phyloP scores from a whole-genome alignment of 108 stramenopile species.

The Fragilariopsis cylindrus region DNA sequence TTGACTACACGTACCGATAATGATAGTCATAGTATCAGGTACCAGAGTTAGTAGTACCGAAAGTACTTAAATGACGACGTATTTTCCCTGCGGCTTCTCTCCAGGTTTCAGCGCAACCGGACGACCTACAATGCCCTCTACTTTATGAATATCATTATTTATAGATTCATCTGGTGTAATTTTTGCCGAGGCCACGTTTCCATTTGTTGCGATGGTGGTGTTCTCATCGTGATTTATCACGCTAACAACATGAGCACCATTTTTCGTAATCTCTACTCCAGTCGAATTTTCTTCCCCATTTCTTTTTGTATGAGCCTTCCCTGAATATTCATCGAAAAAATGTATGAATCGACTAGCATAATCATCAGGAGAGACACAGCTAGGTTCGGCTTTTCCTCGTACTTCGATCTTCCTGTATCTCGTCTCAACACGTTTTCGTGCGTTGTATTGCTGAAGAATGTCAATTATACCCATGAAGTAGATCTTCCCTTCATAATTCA shows the following conservation, averaged over 20 bases:
- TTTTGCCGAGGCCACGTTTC: background rate
- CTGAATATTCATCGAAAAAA: constrained; percentile 82
- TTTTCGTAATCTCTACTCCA: background rate
- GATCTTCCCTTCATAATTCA: constrained; percentile 77
- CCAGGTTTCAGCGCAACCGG: background rate
- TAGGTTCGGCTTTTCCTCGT: constrained; percentile 61
- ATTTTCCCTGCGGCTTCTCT: constrained; percentile 7
- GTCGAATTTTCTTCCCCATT: background rate
- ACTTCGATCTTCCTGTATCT: constrained; percentile 60
- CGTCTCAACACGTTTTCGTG: constrained; percentile 85
- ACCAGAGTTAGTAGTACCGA: background rate
- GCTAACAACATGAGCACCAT: background rate
- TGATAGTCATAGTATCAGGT: background rate
- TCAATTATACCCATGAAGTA: constrained; percentile 97
- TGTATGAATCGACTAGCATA: constrained; percentile 81
- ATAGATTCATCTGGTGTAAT: background rate
- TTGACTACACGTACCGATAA: background rate
- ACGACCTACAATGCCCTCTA: background rate
- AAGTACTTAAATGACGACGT: background rate
- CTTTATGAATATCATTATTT: background rate
- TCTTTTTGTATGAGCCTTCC: constrained; percentile 7
- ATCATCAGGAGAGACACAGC: constrained; percentile 79
- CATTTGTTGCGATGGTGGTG: background rate
- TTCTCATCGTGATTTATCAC: background rate
- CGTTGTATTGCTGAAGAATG: constrained; percentile 95